Percentiles rank a stretch among this genome's conserved stretches.
Conservation (phyloP, 805 yeast species). For the Candida taoyuanica region DNA sequence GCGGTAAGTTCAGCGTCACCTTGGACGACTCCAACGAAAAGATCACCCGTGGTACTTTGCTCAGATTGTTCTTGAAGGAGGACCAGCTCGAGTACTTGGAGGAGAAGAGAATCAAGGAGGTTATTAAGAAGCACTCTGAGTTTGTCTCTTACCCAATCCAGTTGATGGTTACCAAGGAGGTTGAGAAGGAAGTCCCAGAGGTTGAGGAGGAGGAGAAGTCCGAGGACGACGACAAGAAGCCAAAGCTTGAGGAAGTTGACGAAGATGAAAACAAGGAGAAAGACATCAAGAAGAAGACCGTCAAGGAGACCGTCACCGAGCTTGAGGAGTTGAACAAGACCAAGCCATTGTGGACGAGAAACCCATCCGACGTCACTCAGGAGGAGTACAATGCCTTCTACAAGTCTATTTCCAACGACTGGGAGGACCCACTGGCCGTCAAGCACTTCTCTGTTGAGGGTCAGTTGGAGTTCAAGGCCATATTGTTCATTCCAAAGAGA, state of each 20-base stretch:
- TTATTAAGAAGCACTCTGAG: conserved; percentile 98
- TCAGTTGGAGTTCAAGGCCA: conserved; percentile 98
- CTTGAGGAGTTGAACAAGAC: conserved; percentile 98
- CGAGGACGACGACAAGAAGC: conserved; percentile 63
- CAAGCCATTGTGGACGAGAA: conserved; percentile 99
- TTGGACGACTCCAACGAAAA: conserved; percentile 83
- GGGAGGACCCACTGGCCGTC: conserved; percentile 99
- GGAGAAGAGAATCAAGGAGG: conserved; percentile 99
- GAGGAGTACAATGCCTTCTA: conserved; percentile 99
- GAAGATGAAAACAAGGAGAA: conserved; percentile 69
- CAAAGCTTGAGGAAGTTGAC: conserved; percentile 72
- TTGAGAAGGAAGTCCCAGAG: conserved; percentile 93
- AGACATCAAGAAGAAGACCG: conserved; percentile 60
- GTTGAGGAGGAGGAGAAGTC: conserved; percentile 56
- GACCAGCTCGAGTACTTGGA: conserved; percentile 98
- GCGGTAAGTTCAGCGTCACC: conserved; percentile 97
- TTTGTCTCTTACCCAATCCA: conserved; percentile 99
- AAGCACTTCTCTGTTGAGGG: conserved; percentile 99
- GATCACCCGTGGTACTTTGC: conserved; percentile 90
- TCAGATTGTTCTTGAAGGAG: conserved; percentile 95
- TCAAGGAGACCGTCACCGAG: conserved; percentile 91
- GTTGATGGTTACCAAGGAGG: conserved; percentile 96
- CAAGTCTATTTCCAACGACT: conserved; percentile 98
- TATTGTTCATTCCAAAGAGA: conserved; percentile 95
- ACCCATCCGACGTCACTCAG: conserved; percentile 94